Evolutionary conservation across 1,284 basidiomycete genomes (phyloP).

Genomic region (Puccinia hordei): DNA sequence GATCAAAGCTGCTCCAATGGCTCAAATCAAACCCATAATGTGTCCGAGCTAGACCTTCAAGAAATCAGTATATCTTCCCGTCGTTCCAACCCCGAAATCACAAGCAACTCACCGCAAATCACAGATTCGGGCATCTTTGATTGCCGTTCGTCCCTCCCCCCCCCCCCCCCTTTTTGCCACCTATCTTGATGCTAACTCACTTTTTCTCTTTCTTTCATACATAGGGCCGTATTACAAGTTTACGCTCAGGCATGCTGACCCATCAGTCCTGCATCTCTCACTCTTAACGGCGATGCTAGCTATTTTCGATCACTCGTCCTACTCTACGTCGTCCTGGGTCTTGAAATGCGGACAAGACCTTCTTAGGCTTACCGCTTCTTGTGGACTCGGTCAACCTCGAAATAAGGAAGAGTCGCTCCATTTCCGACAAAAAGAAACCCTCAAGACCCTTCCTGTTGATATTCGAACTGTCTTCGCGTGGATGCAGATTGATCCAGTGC

Average conservation of each 20-base stretch:
- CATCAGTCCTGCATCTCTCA: slow-evolving; percentile 9
- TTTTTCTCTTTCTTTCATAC: background rate
- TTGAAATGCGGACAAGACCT: slow-evolving; percentile 12
- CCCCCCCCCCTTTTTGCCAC: background rate
- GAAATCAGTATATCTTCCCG: background rate
- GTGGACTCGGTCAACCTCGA: background rate
- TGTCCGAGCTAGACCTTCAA: background rate
- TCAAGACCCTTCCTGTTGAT: slow-evolving; percentile 20
- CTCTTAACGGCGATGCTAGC: slow-evolving; percentile 5
- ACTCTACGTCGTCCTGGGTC: slow-evolving; percentile 18
- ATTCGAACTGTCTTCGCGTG: slow-evolving; percentile 14
- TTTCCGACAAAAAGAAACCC: background rate
- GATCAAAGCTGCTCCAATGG: background rate
- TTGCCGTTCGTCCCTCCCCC: slow-evolving; percentile 13
- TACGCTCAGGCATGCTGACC: slow-evolving; percentile 15
- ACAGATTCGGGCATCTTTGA: background rate
- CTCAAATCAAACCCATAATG: background rate
- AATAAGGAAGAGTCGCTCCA: background rate
- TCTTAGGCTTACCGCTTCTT: background rate
- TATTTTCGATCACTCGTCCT: slow-evolving; percentile 28
- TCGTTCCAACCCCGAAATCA: background rate
- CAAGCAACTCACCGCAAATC: background rate
- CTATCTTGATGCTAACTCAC: background rate
- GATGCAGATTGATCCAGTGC: slow-evolving; percentile 33
- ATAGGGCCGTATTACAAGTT: slow-evolving; percentile 32